Percentiles rank a stretch among this genome's conserved stretches.
Evolutionary conservation across 129 eudicot species (phyloP).

Genomic region (Tagetes erecta): DNA sequence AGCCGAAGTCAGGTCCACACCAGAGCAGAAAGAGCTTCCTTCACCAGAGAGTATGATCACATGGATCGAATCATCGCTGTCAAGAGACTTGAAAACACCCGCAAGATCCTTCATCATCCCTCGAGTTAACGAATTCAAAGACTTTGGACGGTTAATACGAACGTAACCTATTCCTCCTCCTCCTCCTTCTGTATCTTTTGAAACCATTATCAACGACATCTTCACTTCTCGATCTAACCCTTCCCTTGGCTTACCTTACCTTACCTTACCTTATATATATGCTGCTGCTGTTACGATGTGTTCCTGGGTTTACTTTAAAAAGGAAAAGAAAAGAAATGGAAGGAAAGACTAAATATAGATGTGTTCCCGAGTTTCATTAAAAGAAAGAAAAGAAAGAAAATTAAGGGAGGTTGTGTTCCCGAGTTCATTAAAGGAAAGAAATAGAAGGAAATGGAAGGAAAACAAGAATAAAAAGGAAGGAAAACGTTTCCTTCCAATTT

Average conservation of each 20-base stretch:
- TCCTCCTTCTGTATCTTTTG: constrained; percentile 31
- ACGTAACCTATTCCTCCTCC: constrained; percentile 72
- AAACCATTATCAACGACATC: constrained; percentile 51
- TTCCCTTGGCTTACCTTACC: neutral
- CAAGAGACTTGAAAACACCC: constrained; percentile 57
- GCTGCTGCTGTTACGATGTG: too few species aligned
- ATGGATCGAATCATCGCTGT: constrained; percentile 62
- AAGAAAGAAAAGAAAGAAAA: too few species aligned
- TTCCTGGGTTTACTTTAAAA: too few species aligned
- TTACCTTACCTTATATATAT: too few species aligned
- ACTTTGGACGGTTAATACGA: constrained; percentile 81
- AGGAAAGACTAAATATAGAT: too few species aligned
- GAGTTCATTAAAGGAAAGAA: too few species aligned
- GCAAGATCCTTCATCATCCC: constrained; percentile 77
- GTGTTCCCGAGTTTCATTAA: too few species aligned
- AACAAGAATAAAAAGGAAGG: too few species aligned
- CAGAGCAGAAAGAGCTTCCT: constrained; percentile 93
- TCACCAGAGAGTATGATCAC: constrained; percentile 78
- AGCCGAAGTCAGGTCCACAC: constrained; percentile 91
- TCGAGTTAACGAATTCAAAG: constrained; percentile 73
- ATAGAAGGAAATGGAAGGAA: too few species aligned
- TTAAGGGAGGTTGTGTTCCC: too few species aligned
- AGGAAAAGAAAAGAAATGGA: too few species aligned
- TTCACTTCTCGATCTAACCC: neutral
- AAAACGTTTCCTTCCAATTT: too few species aligned